Conservation (phyloP, 805 yeast species). For the Lipomyces yamanashiensis region DNA sequence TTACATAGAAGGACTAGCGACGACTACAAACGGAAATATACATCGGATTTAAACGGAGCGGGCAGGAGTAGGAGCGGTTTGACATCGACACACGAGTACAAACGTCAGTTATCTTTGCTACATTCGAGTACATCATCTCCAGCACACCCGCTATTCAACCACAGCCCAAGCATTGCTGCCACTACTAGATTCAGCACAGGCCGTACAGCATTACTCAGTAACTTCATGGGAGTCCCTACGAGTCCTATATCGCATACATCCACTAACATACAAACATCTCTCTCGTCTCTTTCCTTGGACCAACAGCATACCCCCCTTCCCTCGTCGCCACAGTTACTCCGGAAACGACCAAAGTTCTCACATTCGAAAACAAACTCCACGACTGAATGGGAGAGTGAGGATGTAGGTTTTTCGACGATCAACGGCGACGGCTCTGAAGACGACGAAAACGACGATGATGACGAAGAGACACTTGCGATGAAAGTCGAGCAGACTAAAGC, state of each 20-base stretch:
- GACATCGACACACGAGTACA: not conserved
- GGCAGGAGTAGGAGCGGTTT: not conserved
- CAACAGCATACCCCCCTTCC: no score
- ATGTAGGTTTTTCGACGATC: not conserved
- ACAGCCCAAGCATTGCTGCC: not conserved
- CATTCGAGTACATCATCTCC: not conserved
- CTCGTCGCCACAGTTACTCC: no score
- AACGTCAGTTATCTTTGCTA: not conserved
- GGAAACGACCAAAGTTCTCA: no score
- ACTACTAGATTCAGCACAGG: no score
- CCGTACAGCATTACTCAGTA: no score
- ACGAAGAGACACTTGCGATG: not conserved
- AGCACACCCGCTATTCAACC: not conserved
- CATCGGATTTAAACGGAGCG: not conserved
- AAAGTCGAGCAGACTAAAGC: constrained; percentile 7
- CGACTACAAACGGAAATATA: not conserved
- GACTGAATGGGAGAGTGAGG: constrained; percentile 2
- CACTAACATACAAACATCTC: no score
- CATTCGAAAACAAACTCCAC: no score
- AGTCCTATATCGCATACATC: no score
- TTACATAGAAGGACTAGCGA: not conserved
- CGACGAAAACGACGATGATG: constrained; percentile 4
- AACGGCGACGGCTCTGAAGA: not conserved
- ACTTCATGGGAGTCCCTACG: no score
- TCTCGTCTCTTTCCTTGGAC: no score